Evolutionary conservation across 768 basidiomycete genomes (phyloP).

Genomic region (Tricholomella constricta): DNA sequence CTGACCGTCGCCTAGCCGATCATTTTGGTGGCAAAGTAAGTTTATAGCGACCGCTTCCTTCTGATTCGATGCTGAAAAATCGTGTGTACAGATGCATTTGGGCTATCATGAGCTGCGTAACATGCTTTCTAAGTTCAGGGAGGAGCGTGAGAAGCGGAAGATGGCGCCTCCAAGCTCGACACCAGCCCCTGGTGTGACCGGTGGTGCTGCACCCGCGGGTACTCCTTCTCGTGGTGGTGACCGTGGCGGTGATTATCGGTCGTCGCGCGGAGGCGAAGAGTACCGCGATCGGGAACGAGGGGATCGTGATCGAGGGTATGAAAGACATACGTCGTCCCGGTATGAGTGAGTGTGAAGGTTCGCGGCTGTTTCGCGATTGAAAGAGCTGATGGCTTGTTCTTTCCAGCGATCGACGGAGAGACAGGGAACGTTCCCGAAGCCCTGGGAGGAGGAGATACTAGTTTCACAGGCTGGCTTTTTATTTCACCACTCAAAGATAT

Average conservation of each 20-base stretch:
- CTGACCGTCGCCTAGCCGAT: conserved; percentile 97
- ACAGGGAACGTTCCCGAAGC: conserved; percentile 74
- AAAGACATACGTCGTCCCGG: conserved; percentile 67
- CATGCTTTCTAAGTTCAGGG: conserved; percentile 88
- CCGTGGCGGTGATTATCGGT: conserved; percentile 52
- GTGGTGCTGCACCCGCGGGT: conserved; percentile 41
- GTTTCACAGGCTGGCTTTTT: conserved; percentile 17
- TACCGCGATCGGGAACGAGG: conserved; percentile 67
- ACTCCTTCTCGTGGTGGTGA: conserved; percentile 41
- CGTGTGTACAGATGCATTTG: conserved; percentile 83
- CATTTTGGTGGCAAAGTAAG: conserved; percentile 99
- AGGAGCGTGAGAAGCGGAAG: conserved; percentile 85
- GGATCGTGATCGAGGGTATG: conserved; percentile 67
- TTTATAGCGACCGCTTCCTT: conserved; percentile 18
- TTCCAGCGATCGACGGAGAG: conserved; percentile 66
- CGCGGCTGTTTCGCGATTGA: conserved; percentile 25
- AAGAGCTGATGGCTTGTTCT: conserved; percentile 28
- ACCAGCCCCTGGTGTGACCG: conserved; percentile 35
- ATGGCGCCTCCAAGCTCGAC: conserved; percentile 48
- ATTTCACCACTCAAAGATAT: neutral
- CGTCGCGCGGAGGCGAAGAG: conserved; percentile 60
- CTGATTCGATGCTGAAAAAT: conserved; percentile 24
- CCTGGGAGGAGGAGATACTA: conserved; percentile 66
- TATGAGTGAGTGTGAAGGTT: conserved; percentile 61
- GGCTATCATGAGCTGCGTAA: conserved; percentile 98